These are phyloP conservation scores for Cyclotella sp. DNA, from an alignment of 108 stramenopile genomes.

Conservation along the genomic window DNA sequence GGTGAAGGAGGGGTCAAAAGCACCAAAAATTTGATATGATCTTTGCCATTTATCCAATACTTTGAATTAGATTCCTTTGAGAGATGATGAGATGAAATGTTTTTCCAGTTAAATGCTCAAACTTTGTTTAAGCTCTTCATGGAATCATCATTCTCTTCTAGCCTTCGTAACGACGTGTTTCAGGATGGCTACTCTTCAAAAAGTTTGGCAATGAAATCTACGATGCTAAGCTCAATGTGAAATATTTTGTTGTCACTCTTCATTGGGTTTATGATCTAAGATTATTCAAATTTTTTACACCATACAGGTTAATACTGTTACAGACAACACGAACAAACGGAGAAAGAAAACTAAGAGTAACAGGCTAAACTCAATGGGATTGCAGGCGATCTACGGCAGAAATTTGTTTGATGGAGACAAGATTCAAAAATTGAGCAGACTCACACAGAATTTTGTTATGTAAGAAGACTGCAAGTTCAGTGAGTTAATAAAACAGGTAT, in stretches of 20 bases:
- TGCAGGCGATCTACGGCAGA: constrained; percentile 28
- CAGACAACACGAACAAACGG: constrained; percentile 74
- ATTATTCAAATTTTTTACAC: neutral
- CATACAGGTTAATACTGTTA: constrained; percentile 55
- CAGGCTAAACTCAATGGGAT: constrained; percentile 60
- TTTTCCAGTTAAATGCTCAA: too few species aligned
- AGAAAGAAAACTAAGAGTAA: constrained; percentile 61
- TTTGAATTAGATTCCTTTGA: too few species aligned
- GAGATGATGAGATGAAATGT: too few species aligned
- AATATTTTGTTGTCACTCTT: constrained; percentile 19
- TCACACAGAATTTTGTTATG: constrained; percentile 56
- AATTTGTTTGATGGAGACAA: too few species aligned
- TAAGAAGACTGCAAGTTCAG: constrained; percentile 64
- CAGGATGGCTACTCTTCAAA: too few species aligned
- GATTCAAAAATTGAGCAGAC: constrained; percentile 46
- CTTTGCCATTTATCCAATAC: too few species aligned
- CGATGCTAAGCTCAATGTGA: constrained; percentile 1
- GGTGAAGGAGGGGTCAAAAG: too few species aligned
- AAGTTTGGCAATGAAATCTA: constrained; percentile 14
- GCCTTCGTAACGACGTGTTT: too few species aligned
- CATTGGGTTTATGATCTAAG: too few species aligned
- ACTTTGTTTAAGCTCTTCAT: too few species aligned
- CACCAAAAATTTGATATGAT: too few species aligned
- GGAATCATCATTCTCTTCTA: too few species aligned
- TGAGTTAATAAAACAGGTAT: constrained; percentile 88